Conservation (phyloP, 805 yeast species). For the Nadsonia fulvescens region DNA sequence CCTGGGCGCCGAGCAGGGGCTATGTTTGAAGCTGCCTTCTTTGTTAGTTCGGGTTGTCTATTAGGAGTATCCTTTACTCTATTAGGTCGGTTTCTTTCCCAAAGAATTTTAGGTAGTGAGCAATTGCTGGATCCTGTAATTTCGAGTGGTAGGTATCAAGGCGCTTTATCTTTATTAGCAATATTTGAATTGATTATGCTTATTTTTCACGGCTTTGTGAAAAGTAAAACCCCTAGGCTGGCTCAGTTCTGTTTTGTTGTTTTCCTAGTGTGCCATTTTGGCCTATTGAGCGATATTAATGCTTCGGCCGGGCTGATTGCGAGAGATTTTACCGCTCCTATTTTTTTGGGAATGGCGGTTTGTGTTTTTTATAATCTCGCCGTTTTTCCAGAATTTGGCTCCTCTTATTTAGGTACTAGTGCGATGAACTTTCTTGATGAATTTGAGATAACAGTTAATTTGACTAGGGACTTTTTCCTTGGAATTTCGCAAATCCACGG, state of each 20-base stretch:
- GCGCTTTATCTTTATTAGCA: slow-evolving; percentile 27
- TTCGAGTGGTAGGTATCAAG: too few relatives aligned
- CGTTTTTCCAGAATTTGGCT: slow-evolving; percentile 35
- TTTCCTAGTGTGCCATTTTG: slow-evolving; percentile 33
- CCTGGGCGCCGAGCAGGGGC: too few relatives aligned
- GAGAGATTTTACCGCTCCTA: slow-evolving; percentile 24
- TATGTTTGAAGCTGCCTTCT: too few relatives aligned
- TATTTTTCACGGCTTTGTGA: slow-evolving; percentile 31
- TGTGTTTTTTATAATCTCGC: slow-evolving; percentile 25
- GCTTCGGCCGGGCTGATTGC: slow-evolving; percentile 19
- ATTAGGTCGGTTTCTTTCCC: too few relatives aligned
- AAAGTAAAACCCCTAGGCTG: slow-evolving; percentile 28
- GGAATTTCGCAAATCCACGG: slow-evolving; percentile 5
- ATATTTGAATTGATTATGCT: slow-evolving; percentile 29
- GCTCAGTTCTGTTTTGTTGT: slow-evolving; percentile 29
- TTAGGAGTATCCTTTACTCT: too few relatives aligned
- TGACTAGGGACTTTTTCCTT: slow-evolving; percentile 23
- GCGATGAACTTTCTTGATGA: slow-evolving; percentile 24
- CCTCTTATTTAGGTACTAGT: slow-evolving; percentile 28
- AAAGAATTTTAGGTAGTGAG: too few relatives aligned
- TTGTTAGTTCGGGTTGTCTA: too few relatives aligned
- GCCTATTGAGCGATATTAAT: slow-evolving; percentile 23
- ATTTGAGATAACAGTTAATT: slow-evolving; percentile 23
- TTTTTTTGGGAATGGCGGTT: slow-evolving; percentile 28
- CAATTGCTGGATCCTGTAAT: too few relatives aligned